phyloP scores from a whole-genome alignment of 495 filamentous ascomycete genomes.

The Alectoria sarmentosa region DNA sequence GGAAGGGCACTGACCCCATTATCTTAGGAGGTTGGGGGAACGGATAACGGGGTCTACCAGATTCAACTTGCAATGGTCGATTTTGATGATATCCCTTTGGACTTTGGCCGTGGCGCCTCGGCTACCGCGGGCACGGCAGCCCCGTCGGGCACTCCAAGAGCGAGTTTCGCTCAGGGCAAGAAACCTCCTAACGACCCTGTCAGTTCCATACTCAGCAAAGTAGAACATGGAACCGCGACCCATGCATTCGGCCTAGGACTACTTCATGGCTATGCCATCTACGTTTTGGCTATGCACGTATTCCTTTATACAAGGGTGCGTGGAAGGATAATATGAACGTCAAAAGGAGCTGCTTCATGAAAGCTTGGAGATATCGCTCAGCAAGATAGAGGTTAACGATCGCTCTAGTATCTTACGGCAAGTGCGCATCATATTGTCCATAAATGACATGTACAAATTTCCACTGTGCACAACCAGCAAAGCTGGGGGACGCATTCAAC shows the following conservation, averaged over 20 bases:
- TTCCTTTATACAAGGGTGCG: neutral
- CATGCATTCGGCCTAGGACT: neutral
- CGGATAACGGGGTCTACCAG: constrained; percentile 19
- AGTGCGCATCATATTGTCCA: neutral
- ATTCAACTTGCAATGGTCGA: constrained; percentile 21
- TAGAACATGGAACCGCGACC: neutral
- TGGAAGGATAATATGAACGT: neutral
- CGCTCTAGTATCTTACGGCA: neutral
- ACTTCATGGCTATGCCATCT: neutral
- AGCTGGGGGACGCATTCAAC: no score
- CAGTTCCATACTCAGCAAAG: neutral
- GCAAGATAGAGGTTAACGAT: neutral
- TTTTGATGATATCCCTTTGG: constrained; percentile 20
- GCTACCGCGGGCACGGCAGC: neutral
- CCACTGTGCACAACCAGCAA: no score
- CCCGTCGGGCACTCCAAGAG: neutral
- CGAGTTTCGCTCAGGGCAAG: neutral
- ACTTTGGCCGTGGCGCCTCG: neutral
- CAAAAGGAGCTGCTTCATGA: neutral
- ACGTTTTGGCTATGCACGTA: neutral
- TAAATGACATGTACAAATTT: no score
- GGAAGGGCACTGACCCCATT: constrained; percentile 5
- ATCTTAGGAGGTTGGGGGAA: constrained; percentile 17
- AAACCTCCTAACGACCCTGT: neutral
- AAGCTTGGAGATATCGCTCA: neutral